A percentile compares a stretch with the other conserved stretches of the same genome.
These are phyloP conservation scores for Volvox carteri DNA, from an alignment of 163 green algal genomes.

Conservation along the genomic window DNA sequence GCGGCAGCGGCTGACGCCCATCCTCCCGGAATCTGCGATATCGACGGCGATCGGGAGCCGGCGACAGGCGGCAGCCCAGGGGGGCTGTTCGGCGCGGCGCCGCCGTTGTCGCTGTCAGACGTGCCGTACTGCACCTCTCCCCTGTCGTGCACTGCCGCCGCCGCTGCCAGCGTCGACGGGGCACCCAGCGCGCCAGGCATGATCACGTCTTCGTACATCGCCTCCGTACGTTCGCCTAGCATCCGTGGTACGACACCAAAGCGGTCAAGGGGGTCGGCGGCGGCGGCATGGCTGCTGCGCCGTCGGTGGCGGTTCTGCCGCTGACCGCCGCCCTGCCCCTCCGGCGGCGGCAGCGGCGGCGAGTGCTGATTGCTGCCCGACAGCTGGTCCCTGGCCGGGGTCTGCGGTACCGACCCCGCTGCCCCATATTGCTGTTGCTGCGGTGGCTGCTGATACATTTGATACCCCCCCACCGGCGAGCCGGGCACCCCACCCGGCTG, in stretches of 20 bases:
- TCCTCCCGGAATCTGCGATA: neutral
- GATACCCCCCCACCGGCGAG: neutral
- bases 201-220: constrained; percentile 16
- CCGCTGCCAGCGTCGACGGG: neutral
- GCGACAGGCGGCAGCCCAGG: neutral
- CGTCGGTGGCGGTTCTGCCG: neutral
- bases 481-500: neutral
- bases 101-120: neutral
- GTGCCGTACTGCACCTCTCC: neutral
- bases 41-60: neutral
- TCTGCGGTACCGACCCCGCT: too few species aligned
- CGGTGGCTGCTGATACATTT: neutral
- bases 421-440: neutral
- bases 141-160: neutral
- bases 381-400: too few species aligned
- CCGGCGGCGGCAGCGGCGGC: neutral
- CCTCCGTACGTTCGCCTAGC: neutral
- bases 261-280: constrained; percentile 17
- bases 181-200: neutral
- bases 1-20: neutral
- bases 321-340: neutral
- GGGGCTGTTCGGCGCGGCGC: neutral
- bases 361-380: neutral
- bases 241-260: constrained; percentile 13
- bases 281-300: constrained; percentile 19